Base-by-base conservation (phyloP, 495 filamentous ascomycete genomes). In the Podospora comata region DNA sequence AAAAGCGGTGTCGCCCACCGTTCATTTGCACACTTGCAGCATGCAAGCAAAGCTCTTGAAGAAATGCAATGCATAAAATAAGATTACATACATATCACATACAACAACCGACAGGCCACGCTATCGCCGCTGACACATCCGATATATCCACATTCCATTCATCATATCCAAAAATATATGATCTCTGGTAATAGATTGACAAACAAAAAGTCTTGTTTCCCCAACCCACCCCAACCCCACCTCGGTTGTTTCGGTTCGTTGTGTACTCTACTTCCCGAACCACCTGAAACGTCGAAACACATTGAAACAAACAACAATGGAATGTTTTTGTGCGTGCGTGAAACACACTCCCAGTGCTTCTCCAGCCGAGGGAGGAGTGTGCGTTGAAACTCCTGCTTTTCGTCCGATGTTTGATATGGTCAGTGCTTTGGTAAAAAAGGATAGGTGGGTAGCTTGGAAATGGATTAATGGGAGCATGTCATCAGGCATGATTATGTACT, bases 101-200 rank as follows among this genome's bases (percentile, higher is more conserved):
- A 48, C 2, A 13, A 13, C 39, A 48, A 11, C 15, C 5, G 7
- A 11, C 39, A 48, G 30, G 30, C 7, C 39, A 48, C 23, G 26
- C 7, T 32, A 7, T 3, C 1, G 30, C 30, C 30, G 30, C 30
- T 32, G 4, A 32, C 30, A 7, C 30, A 32, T 32, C 30, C 4
- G 30, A 32, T 58, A 20, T 58, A 20, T 58, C 56, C 7, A 20
- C 20, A 20, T 58, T n/a, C 7, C 56, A 58, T 7, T 32, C 30
- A 32, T 32, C 30, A 58, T n/a, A 20, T 28, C 59, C 59, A 61
- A 61, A 61, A n/a, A 26, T 61, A 20, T 61, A 32, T 32, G 59
- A 61, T 61, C 59, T 61, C 30, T 61, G 59, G 59, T 61, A 28
- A 30, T 4, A 18, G 59, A 28, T 34, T 61, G 23, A 16, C 26